Conservation (phyloP, 2,329 filamentous ascomycete genomes). For the Paraphoma sp. region DNA sequence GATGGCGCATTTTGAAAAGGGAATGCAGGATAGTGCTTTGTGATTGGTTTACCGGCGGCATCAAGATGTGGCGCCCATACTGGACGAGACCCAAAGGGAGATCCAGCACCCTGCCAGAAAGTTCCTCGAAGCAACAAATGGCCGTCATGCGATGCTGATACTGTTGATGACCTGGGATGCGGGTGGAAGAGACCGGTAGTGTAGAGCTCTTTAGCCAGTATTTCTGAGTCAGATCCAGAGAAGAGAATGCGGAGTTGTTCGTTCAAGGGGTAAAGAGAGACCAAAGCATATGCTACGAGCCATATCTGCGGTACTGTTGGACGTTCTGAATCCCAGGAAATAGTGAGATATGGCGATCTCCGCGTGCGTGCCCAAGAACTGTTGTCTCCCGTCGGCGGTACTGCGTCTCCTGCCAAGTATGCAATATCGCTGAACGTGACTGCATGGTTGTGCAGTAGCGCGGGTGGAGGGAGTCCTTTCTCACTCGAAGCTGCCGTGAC, state of each 20-base stretch:
- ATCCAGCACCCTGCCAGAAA: conserved; percentile 55
- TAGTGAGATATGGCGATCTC: conserved; percentile 50
- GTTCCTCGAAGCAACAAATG: conserved; percentile 59
- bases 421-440: conserved; percentile 39
- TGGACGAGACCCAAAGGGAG: conserved; percentile 50
- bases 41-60: conserved; percentile 49
- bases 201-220: conserved; percentile 51
- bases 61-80: conserved; percentile 48
- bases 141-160: conserved; percentile 43
- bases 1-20: conserved; percentile 55
- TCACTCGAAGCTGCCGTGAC: conserved; percentile 23
- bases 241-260: conserved; percentile 55
- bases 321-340: conserved; percentile 51
- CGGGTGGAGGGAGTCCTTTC: conserved; percentile 30
- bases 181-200: conserved; percentile 52
- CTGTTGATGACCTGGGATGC: conserved; percentile 48
- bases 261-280: conserved; percentile 51
- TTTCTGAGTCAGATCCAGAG: conserved; percentile 43
- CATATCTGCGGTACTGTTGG: conserved; percentile 56
- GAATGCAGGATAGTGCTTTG: conserved; percentile 48
- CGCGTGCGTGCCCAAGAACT: conserved; percentile 54
- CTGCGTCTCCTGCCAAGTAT: conserved; percentile 28
- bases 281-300: conserved; percentile 56
- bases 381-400: conserved; percentile 41
- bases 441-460: conserved; percentile 33